Evolutionary conservation across 1,139 yeast genomes (phyloP).

Genomic region (Candida anutae): DNA sequence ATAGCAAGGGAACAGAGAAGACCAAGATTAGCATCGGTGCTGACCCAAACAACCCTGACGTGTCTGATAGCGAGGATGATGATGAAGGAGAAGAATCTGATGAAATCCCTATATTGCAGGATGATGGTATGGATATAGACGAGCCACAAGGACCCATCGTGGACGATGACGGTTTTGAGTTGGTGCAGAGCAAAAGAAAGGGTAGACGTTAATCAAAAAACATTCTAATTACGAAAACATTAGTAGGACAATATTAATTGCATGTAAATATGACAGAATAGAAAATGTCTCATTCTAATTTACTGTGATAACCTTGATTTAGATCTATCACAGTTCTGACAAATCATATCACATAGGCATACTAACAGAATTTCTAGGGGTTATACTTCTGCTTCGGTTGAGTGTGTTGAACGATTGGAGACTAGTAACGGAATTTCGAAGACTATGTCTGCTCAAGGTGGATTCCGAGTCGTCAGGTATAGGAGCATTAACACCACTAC

Average conservation of each 20-base stretch:
- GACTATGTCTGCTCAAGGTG: conserved; percentile 9
- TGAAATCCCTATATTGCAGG: conserved; percentile 17
- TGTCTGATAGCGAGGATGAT: conserved; percentile 37
- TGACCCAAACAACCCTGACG: conserved; percentile 57
- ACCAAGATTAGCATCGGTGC: conserved; percentile 34
- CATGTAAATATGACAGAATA: background rate
- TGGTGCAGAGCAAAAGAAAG: conserved; percentile 62
- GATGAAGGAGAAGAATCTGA: conserved; percentile 41
- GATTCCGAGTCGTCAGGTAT: conserved; percentile 26
- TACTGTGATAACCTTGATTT: no score
- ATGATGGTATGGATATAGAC: conserved; percentile 33
- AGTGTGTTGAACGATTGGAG: conserved; percentile 36
- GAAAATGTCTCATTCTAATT: no score
- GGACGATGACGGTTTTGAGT: conserved; percentile 90
- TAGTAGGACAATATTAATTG: conserved; percentile 7
- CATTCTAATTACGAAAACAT: no score
- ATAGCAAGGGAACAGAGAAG: conserved; percentile 12
- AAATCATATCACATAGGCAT: no score
- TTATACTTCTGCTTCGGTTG: conserved; percentile 31
- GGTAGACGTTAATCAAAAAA: no score
- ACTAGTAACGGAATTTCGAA: conserved; percentile 29
- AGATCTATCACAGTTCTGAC: no score
- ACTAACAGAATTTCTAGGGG: conserved; percentile 36
- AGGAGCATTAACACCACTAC: conserved; percentile 19
- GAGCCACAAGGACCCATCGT: conserved; percentile 52